Base-by-base conservation (phyloP, 2,329 filamentous ascomycete species). In the Amauroascus verrucosus region DNA sequence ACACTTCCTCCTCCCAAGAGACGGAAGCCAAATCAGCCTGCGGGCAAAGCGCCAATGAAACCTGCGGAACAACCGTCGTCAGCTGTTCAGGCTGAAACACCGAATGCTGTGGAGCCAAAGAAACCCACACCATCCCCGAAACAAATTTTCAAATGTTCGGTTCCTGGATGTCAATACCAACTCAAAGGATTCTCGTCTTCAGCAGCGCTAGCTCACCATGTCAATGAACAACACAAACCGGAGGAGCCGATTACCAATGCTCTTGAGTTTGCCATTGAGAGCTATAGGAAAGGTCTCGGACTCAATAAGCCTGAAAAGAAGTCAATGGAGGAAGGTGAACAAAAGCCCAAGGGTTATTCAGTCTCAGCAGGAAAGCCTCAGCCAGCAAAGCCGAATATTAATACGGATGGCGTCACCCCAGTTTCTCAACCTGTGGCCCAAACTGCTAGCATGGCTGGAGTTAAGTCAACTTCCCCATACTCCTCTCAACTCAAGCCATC, bases 1-100 rank as follows among this genome's bases (percentile, higher is more conserved):
- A 77, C 79, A 45, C 65, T 83, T 22, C 80, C 80, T 16, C 72
- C 75, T 1, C 70, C 72, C 53, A 83, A 82, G 70, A 78, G 74
- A 61, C 72, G 74, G 51, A 81, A 79, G 69, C 71, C 77, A 57
- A 75, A 74, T 50, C 72, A 76, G 50, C 64, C 70, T 56, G 57
- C 59, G 13, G 56, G 48, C 13, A 51, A 54, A n/a, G 51, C 62
- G 11, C 50, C 57, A 13, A 28, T 58, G 8, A 61, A 62, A 18
- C 53, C 58, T 26, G 54, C 54, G 48, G 60, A 61, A n/a, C 53
- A 54, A 14, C 59, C 58, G 2, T 58, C 67, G 4, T 60, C 64
- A 20, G 55, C 64, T 1, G 60, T 66, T 2, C 62, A 64, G 40
- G 40, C 53, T 24, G 53, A 46, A 26, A 67, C 71, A 47, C 62